A percentile compares a stretch with the other conserved stretches of the same genome.
Conservation (phyloP, 2,329 filamentous ascomycete species). For the Trichophyton equinum region DNA sequence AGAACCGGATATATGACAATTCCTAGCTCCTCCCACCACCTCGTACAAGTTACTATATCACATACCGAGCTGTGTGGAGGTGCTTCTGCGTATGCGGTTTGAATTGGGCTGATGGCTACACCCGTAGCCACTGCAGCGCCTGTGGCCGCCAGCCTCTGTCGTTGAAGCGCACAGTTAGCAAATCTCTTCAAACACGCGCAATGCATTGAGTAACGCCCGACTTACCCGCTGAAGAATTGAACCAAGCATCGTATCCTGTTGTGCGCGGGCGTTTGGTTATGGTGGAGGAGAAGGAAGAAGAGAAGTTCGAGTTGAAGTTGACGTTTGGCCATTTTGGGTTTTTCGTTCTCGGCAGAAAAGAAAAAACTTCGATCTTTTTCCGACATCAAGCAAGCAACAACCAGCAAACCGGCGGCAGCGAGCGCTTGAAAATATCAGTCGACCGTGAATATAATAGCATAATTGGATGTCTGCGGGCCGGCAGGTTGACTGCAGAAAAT, state of each 20-base stretch:
- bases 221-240: slow-evolving; percentile 31
- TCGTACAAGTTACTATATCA: not conserved
- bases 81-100: slow-evolving; percentile 33
- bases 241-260: slow-evolving; percentile 26
- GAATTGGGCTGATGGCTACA: slow-evolving; percentile 29
- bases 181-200: slow-evolving; percentile 9
- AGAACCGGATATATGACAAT: not conserved
- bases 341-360: slow-evolving; percentile 4
- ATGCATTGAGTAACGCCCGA: not conserved
- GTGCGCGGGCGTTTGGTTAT: not conserved
- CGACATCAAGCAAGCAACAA: not conserved
- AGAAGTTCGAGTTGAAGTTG: slow-evolving; percentile 7
- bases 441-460: not conserved
- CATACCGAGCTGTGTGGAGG: slow-evolving; percentile 25
- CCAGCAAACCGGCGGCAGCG: not conserved
- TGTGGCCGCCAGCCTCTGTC: slow-evolving; percentile 28
- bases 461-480: not conserved
- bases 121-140: slow-evolving; percentile 30
- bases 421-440: not conserved
- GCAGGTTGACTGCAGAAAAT: slow-evolving; percentile 15
- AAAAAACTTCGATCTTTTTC: not conserved
- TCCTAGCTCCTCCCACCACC: not conserved
- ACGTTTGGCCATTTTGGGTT: slow-evolving; percentile 9
- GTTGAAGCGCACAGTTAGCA: not conserved
- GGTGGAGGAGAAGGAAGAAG: not conserved